A percentile compares a stretch with the other conserved stretches of the same genome.
These are phyloP conservation scores for Penicillium arizonense DNA, from an alignment of 495 filamentous ascomycete genomes.

Conservation along the genomic window DNA sequence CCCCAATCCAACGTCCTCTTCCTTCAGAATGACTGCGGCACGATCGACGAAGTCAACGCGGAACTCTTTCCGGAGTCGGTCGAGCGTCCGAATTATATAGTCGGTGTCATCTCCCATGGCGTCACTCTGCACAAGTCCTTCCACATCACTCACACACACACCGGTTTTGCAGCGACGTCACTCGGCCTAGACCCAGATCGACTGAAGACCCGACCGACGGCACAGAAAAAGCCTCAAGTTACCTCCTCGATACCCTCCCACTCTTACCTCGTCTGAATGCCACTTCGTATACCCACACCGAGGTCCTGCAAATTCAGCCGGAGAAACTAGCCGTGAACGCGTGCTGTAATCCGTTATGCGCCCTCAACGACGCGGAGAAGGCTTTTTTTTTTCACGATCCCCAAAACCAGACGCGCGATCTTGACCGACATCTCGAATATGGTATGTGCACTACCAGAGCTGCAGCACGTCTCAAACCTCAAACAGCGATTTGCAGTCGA, in stretches of 20 bases:
- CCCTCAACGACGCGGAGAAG: conserved; percentile 62
- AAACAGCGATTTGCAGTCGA: conserved; percentile 43
- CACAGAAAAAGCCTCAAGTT: conserved; percentile 19
- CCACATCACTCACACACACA: conserved; percentile 58
- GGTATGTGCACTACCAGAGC: conserved; percentile 54
- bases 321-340: conserved; percentile 71
- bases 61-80: conserved; percentile 56
- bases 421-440: conserved; percentile 53
- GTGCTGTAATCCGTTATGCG: conserved; percentile 71
- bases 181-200: conserved; percentile 38
- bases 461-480: conserved; percentile 49
- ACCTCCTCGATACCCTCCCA: conserved; percentile 28
- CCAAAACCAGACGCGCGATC: conserved; percentile 49
- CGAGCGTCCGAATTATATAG: conserved; percentile 62
- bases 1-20: conserved; percentile 65
- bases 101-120: conserved; percentile 63
- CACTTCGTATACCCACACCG: conserved; percentile 24
- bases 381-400: conserved; percentile 51
- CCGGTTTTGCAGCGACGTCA: conserved; percentile 52
- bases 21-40: conserved; percentile 70
- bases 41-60: conserved; percentile 61
- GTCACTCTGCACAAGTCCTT: conserved; percentile 55
- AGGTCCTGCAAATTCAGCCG: conserved; percentile 52
- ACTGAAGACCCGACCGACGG: background rate
- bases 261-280: conserved; percentile 26